Conservation (phyloP, 2,329 filamentous ascomycete genomes). For the Cadophora sp. region DNA sequence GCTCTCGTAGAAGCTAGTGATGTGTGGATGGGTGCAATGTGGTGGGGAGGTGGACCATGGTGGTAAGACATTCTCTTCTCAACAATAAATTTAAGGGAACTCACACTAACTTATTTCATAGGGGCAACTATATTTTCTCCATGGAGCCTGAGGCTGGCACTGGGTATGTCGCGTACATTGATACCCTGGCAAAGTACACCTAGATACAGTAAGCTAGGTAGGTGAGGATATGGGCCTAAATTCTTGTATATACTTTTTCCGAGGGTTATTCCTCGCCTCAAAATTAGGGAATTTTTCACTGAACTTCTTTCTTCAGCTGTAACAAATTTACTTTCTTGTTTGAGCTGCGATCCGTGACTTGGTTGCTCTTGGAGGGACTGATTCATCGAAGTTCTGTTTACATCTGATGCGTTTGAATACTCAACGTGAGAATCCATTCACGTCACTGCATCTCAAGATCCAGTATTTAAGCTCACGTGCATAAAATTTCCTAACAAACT, state of each 20-base stretch:
- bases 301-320: too few species aligned
- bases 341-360: too few species aligned
- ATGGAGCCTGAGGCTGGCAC: constrained; percentile 6
- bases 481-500: too few species aligned
- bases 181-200: not conserved
- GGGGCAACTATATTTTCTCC: constrained; percentile 10
- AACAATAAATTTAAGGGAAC: not conserved
- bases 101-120: not conserved
- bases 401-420: too few species aligned
- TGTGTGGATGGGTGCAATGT: constrained; percentile 58
- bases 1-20: constrained; percentile 56
- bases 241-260: constrained; percentile 9
- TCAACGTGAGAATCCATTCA: too few species aligned
- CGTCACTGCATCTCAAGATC: too few species aligned
- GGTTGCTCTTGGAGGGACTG: too few species aligned
- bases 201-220: not conserved
- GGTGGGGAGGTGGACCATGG: constrained; percentile 63
- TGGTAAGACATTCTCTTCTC: constrained; percentile 26
- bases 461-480: too few species aligned
- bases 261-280: not conserved
- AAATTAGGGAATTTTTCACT: not conserved
- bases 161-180: not conserved
- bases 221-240: not conserved
- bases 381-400: too few species aligned
- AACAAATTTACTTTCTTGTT: too few species aligned